Base-by-base conservation (phyloP, 2,329 filamentous ascomycete genomes). In the Penicillium sp. region DNA sequence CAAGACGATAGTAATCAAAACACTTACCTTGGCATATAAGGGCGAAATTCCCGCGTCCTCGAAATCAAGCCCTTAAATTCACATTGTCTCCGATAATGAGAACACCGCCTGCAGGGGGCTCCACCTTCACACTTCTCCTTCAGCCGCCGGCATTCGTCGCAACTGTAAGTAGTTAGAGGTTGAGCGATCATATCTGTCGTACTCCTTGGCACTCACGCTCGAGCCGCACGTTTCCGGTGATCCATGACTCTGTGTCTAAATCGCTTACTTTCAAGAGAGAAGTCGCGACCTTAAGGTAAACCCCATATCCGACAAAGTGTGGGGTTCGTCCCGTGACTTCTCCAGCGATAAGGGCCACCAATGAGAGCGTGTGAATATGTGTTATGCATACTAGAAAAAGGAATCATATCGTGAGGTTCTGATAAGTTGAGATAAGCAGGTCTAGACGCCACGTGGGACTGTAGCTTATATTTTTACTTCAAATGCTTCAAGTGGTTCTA, bases 71-170 rank as follows among this genome's bases (percentile, higher is more conserved):
- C 50, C 37, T 48, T 60, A 26, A 58, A 58, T 37, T 58, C 53
- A 46, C 60, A 62, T 44, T 42, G 35, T n/a, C 58, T 53, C n/a
- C 57, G 55, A 31, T 58, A 58, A 50, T 57, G 58, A 35, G 48
- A 29, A 29, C 58, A 62, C 24, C 60, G 52, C 27, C 49, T 62
- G 48, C 57, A 59, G 13, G 59, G 59, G 43, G 54, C 42, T 55
- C 57, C 57, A 47, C 54, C 54, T 37, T 60, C 58, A 55, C 58
- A 60, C 45, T 60, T 60, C 58, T 60, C 58, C 27, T 60, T 60
- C 29, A 57, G 33, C 8, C 55, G 52, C 33, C 55, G 49, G 35
- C 58, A 60, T 26, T 57, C 58, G 44, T 60, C 57, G 46, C 57
- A 60, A 14, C 57, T 60, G 26, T 27, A 29, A 22, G 11, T 9